Evolutionary conservation across 75 land plant species (phyloP).

Genomic region (Selaginella moellendorffii): DNA sequence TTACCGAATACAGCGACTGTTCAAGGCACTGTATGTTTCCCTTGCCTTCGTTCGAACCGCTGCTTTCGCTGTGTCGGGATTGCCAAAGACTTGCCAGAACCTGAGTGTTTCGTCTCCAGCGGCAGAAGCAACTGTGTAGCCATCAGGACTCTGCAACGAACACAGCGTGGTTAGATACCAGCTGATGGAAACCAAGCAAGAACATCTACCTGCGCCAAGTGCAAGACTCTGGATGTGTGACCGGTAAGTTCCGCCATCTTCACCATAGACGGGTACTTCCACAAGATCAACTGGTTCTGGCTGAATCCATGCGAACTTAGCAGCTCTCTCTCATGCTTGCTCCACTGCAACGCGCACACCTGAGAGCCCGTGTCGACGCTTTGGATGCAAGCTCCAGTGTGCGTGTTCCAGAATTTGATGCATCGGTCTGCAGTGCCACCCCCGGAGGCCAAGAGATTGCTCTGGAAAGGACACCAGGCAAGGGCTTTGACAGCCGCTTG

Average conservation of each 20-base stretch:
- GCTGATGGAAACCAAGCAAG: not conserved
- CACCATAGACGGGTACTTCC: constrained; percentile 85
- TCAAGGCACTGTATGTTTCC: constrained; percentile 13
- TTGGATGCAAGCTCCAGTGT: constrained; percentile 67
- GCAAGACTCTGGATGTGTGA: constrained; percentile 61
- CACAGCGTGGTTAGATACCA: not conserved
- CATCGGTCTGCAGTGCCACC: constrained; percentile 59
- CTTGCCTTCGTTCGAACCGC: constrained; percentile 3
- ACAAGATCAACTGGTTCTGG: constrained; percentile 67
- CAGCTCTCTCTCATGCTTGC: constrained; percentile 62
- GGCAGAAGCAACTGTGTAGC: constrained; percentile 75
- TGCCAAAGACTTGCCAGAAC: constrained; percentile 85
- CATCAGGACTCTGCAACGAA: constrained; percentile 61
- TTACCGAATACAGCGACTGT: constrained; percentile 11
- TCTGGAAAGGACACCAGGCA: constrained; percentile 92
- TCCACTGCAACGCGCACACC: constrained; percentile 72
- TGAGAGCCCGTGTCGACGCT: constrained; percentile 75
- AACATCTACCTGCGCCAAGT: constrained; percentile 21
- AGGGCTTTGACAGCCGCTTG: constrained; percentile 69
- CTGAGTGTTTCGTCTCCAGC: constrained; percentile 71
- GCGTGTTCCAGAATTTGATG: constrained; percentile 84
- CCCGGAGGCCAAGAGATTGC: constrained; percentile 71
- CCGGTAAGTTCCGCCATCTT: constrained; percentile 63
- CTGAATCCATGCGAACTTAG: constrained; percentile 77
- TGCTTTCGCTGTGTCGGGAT: constrained; percentile 25